A percentile compares a stretch with the other conserved stretches of the same genome.
phyloP scores from a whole-genome alignment of 2,329 filamentous ascomycete genomes.

The Davidsoniella neocaledoniae region DNA sequence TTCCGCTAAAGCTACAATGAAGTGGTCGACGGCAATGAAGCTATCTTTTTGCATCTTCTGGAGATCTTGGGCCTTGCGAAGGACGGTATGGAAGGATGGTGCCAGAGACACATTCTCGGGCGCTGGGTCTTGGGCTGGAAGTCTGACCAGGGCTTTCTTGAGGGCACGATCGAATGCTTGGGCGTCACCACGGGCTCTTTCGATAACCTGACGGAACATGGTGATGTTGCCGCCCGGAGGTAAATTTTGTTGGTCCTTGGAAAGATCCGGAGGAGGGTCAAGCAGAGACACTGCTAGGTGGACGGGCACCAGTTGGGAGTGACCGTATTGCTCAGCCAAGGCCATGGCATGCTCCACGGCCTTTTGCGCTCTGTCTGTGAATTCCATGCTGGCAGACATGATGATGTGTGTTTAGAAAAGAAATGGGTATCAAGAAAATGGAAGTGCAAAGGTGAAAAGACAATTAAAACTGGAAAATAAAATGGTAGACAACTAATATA shows the following conservation, averaged over 20 bases:
- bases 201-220: conserved; percentile 89
- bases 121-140: conserved; percentile 88
- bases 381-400: conserved; percentile 70
- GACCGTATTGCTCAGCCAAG: conserved; percentile 75
- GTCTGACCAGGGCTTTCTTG: conserved; percentile 78
- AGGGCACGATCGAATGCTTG: conserved; percentile 76
- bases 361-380: conserved; percentile 84
- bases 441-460: background rate
- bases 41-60: conserved; percentile 97
- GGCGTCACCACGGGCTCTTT: conserved; percentile 81
- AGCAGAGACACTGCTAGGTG: conserved; percentile 76
- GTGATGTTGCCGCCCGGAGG: conserved; percentile 47
- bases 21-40: conserved; percentile 85
- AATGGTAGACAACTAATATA: background rate
- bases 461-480: background rate
- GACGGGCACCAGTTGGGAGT: conserved; percentile 77
- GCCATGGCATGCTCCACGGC: conserved; percentile 77
- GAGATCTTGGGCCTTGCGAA: conserved; percentile 71
- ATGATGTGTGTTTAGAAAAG: conserved; percentile 17
- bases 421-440: background rate
- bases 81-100: conserved; percentile 63
- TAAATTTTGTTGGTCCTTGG: conserved; percentile 68
- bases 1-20: conserved; percentile 72
- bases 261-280: conserved; percentile 56
- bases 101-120: conserved; percentile 76